These are phyloP conservation scores for Endotrypanum monterogeii DNA, from an alignment of 208 protist species.

Conservation along the genomic window DNA sequence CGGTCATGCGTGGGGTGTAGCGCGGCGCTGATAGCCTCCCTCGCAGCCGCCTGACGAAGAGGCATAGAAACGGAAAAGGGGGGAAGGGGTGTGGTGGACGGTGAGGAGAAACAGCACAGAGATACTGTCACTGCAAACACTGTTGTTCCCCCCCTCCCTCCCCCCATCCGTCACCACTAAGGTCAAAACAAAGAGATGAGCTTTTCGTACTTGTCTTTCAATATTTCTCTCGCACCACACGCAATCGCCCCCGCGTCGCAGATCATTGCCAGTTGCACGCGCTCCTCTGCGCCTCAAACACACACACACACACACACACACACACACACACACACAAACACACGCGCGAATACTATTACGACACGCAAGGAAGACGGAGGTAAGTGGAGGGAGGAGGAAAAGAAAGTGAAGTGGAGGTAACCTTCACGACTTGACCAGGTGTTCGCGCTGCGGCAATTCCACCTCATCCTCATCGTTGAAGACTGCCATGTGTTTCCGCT, in stretches of 20 bases:
- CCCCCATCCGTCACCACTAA: too few relatives aligned
- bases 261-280: too few relatives aligned
- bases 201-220: background rate
- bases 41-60: background rate
- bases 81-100: background rate
- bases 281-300: background rate
- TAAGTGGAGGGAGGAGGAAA: background rate
- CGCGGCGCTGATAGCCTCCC: background rate
- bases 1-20: background rate
- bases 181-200: background rate
- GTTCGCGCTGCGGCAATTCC: conserved; percentile 72
- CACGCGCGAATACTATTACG: background rate
- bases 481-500: conserved; percentile 67
- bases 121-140: background rate
- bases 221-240: background rate
- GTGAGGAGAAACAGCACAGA: background rate
- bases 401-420: background rate
- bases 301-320: too few relatives aligned
- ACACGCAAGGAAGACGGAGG: background rate
- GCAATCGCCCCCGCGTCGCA: background rate
- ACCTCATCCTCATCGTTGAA: conserved; percentile 75
- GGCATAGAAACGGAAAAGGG: background rate
- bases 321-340: background rate
- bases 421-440: conserved; percentile 32
- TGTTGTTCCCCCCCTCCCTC: background rate